Evolutionary conservation across 2,329 filamentous ascomycete genomes (phyloP).

Genomic region (Aureobasidium pullulans): DNA sequence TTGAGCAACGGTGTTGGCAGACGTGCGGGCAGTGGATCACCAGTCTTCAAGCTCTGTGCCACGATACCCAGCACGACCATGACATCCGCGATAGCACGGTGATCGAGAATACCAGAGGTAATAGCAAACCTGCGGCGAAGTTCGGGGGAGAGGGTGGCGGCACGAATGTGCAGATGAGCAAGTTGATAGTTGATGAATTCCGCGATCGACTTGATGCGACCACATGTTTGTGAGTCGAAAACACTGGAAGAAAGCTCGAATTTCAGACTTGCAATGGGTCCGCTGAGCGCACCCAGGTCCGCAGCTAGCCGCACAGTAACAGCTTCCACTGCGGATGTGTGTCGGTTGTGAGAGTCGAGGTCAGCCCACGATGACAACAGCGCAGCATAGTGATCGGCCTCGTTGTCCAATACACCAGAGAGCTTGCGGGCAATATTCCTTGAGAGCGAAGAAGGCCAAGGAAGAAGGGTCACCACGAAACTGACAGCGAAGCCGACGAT

Average conservation of each 20-base stretch:
- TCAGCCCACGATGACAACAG: slow-evolving; percentile 40
- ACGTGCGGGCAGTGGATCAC: slow-evolving; percentile 41
- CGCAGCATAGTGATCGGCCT: slow-evolving; percentile 45
- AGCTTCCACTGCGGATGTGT: slow-evolving; percentile 23
- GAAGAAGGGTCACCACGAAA: slow-evolving; percentile 11
- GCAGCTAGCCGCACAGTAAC: slow-evolving; percentile 28
- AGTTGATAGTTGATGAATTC: slow-evolving; percentile 29
- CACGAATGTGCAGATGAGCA: slow-evolving; percentile 30
- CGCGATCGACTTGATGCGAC: slow-evolving; percentile 27
- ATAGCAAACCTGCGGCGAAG: slow-evolving; percentile 35
- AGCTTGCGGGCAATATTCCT: slow-evolving; percentile 36
- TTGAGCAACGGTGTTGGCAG: slow-evolving; percentile 41
- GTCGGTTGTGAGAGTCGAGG: slow-evolving; percentile 12
- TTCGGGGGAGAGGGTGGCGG: slow-evolving; percentile 29
- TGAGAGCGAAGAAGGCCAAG: slow-evolving; percentile 13
- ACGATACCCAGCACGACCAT: slow-evolving; percentile 45
- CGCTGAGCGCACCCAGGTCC: slow-evolving; percentile 27
- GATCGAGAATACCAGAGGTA: slow-evolving; percentile 35
- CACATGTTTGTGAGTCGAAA: slow-evolving; percentile 30
- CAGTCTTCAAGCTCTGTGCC: slow-evolving; percentile 42
- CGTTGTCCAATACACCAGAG: slow-evolving; percentile 35
- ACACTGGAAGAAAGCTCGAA: slow-evolving; percentile 32
- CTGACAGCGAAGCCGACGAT: slow-evolving; percentile 6
- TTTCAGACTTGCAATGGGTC: slow-evolving; percentile 27
- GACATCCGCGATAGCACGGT: slow-evolving; percentile 40